Evolutionary conservation across 2,329 filamentous ascomycete species (phyloP).

Genomic region (Colletotrichum kahawae): DNA sequence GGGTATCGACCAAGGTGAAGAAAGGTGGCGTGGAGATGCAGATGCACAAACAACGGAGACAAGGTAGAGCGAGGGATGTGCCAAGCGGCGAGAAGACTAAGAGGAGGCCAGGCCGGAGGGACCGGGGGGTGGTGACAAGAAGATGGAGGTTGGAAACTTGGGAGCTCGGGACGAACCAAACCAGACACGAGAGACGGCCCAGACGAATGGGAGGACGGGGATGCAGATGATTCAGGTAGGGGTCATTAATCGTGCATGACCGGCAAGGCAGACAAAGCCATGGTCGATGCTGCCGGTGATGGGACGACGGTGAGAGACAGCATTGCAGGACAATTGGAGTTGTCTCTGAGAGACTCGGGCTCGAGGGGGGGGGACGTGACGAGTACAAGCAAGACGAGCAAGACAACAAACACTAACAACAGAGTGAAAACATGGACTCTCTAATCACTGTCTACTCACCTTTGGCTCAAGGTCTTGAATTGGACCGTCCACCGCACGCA

Average conservation of each 20-base stretch:
- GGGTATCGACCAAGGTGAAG: neutral
- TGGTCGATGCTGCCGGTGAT: neutral
- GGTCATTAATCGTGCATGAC: neutral
- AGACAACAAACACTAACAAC: neutral
- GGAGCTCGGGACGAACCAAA: neutral
- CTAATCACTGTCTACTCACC: neutral
- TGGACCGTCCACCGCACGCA: neutral
- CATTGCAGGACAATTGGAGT: neutral
- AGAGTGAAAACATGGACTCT: neutral
- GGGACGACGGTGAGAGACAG: neutral
- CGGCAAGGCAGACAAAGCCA: neutral
- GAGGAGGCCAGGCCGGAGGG: constrained; percentile 1
- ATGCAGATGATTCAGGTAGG: neutral
- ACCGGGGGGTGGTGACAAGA: neutral
- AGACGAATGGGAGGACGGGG: neutral
- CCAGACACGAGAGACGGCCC: neutral
- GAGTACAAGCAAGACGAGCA: neutral
- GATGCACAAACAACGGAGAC: constrained; percentile 1
- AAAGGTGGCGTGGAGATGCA: neutral
- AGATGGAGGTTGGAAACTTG: neutral
- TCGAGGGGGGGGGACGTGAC: neutral
- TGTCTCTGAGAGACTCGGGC: neutral
- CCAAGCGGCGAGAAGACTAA: constrained; percentile 11
- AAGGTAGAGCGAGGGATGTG: neutral
- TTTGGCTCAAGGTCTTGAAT: neutral